Evolutionary conservation across 177 flowering plant genomes (phyloP).

Genomic region (Vitis hybrid): DNA sequence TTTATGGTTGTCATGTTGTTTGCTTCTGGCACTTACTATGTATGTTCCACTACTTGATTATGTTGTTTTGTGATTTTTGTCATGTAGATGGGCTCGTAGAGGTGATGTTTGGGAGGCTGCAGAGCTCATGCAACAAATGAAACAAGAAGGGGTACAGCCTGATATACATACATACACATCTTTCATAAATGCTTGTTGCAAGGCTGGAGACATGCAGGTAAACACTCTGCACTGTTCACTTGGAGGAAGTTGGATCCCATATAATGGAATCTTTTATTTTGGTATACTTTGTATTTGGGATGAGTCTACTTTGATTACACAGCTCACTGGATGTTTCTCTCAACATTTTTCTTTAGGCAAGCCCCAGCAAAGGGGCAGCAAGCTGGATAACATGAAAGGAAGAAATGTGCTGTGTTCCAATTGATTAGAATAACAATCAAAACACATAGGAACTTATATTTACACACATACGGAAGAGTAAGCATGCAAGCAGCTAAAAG

Average conservation of each 20-base stretch:
- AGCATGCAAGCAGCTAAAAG: too few relatives aligned
- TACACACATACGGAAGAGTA: too few relatives aligned
- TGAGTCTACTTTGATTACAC: too few relatives aligned
- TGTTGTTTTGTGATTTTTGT: neutral
- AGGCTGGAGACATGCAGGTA: conserved; percentile 97
- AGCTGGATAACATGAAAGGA: too few relatives aligned
- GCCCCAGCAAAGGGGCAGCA: too few relatives aligned
- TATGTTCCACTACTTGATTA: conserved; percentile 4
- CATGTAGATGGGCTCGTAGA: conserved; percentile 92
- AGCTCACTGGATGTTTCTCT: too few relatives aligned
- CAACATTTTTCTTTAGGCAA: too few relatives aligned
- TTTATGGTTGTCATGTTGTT: neutral
- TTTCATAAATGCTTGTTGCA: conserved; percentile 92
- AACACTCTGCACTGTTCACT: neutral
- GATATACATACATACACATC: conserved; percentile 94
- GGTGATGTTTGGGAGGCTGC: conserved; percentile 99
- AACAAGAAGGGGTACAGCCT: conserved; percentile 77
- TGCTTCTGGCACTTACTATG: neutral
- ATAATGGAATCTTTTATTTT: too few relatives aligned
- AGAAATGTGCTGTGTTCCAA: too few relatives aligned
- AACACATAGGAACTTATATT: too few relatives aligned
- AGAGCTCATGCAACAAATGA: conserved; percentile 95
- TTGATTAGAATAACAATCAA: too few relatives aligned
- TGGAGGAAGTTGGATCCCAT: neutral
- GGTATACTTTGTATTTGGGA: too few relatives aligned